These are phyloP conservation scores for Ganoderma lingzhi DNA, from an alignment of 1,284 basidiomycete species.

Conservation along the genomic window DNA sequence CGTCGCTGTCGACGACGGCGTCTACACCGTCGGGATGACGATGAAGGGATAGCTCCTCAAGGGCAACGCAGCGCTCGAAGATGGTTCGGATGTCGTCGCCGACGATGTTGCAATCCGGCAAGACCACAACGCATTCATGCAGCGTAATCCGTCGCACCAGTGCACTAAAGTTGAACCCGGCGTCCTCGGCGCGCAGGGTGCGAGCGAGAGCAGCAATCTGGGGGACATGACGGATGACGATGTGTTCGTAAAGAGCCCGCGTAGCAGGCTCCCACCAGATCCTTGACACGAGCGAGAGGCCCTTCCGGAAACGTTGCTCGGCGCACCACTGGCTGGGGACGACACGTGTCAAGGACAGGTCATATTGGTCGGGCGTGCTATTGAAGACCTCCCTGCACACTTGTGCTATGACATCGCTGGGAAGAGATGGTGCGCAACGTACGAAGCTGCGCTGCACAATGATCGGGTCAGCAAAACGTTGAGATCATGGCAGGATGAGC, in stretches of 20 bases:
- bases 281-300: conserved; percentile 12
- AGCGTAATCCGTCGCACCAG: conserved; percentile 8
- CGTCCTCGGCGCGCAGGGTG: conserved; percentile 3
- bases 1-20: neutral
- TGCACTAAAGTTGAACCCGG: neutral
- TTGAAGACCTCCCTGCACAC: neutral
- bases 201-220: conserved; percentile 18
- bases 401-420: neutral
- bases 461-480: neutral
- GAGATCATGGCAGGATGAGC: too few species aligned
- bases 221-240: conserved; percentile 18
- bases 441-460: neutral
- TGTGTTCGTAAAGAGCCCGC: conserved; percentile 16
- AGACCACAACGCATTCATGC: neutral
- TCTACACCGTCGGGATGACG: neutral
- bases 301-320: conserved; percentile 7
- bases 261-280: conserved; percentile 17
- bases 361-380: neutral
- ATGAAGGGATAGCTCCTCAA: neutral
- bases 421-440: neutral
- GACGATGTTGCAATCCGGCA: neutral
- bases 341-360: neutral
- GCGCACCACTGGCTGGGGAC: neutral
- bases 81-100: neutral
- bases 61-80: neutral